Conservation (phyloP, 805 yeast species). For the Kazachstania martiniae region DNA sequence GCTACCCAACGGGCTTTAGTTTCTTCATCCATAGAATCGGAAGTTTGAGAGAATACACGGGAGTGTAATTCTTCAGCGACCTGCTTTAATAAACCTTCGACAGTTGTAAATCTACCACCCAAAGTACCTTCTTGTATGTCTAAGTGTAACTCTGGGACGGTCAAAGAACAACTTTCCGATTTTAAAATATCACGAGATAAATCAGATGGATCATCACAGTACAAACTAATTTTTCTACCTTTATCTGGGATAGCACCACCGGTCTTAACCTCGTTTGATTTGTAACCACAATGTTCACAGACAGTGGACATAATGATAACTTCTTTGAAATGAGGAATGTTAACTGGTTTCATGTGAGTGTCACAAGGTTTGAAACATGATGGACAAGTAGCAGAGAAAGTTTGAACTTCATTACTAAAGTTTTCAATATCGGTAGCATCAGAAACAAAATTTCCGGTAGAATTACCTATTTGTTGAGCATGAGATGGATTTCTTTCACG, state of each 20-base stretch:
- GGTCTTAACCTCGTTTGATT: slow-evolving; percentile 94
- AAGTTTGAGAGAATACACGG: slow-evolving; percentile 74
- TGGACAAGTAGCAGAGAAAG: slow-evolving; percentile 87
- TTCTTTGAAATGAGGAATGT: slow-evolving; percentile 96
- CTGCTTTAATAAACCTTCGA: slow-evolving; percentile 86
- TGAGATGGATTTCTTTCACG: slow-evolving; percentile 28
- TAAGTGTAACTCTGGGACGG: slow-evolving; percentile 76
- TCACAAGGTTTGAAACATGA: slow-evolving; percentile 67
- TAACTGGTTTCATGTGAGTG: slow-evolving; percentile 93
- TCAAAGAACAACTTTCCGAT: slow-evolving; percentile 84
- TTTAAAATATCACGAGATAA: slow-evolving; percentile 88
- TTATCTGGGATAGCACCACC: slow-evolving; percentile 91
- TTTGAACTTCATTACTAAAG: slow-evolving; percentile 81
- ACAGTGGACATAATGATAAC: slow-evolving; percentile 93
- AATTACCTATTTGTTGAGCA: slow-evolving; percentile 10
- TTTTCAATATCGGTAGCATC: slow-evolving; percentile 78
- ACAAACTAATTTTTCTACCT: slow-evolving; percentile 65
- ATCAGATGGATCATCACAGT: slow-evolving; percentile 75
- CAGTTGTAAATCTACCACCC: slow-evolving; percentile 95
- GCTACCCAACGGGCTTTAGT: slow-evolving; percentile 73
- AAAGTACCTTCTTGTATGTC: slow-evolving; percentile 93
- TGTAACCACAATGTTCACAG: slow-evolving; percentile 89
- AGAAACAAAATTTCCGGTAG: slow-evolving; percentile 41
- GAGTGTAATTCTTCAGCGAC: slow-evolving; percentile 81
- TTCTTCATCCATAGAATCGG: slow-evolving; percentile 80